Conservation (phyloP, 495 filamentous ascomycete species). For the Talaromyces ruber region DNA sequence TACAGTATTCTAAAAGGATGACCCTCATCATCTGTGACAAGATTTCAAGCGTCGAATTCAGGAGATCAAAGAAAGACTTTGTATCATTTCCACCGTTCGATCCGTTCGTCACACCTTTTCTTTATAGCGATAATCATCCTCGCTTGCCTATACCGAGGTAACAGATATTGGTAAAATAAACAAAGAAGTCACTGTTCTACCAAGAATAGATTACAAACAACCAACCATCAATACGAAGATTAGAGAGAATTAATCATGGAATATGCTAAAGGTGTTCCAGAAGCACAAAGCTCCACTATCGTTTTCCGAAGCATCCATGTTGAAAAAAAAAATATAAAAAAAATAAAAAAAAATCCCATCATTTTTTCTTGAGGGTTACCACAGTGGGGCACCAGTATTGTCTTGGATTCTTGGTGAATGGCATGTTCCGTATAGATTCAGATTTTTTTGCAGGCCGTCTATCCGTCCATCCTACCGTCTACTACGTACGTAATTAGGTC, state of each 20-base stretch:
- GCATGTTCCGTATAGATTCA: not conserved
- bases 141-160: not conserved
- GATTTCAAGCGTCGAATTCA: not conserved
- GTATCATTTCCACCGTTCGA: not conserved
- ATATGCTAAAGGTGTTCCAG: not conserved
- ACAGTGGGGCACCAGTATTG: not conserved
- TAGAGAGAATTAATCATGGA: not conserved
- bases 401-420: not conserved
- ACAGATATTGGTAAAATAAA: not conserved
- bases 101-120: not conserved
- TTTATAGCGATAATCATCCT: not conserved
- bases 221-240: not conserved
- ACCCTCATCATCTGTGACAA: not conserved
- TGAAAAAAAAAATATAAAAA: not conserved
- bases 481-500: not conserved
- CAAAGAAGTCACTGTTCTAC: not conserved
- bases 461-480: not conserved
- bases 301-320: not conserved
- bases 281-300: not conserved
- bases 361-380: not conserved
- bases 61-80: not conserved
- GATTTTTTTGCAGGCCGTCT: not conserved
- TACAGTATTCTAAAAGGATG: not conserved
- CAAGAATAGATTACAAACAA: not conserved
- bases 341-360: not conserved